Evolutionary conservation across 306 rosid species (phyloP), one percentile per base, ranked within the genome.

Genomic region (Arachis hypogaea): DNA sequence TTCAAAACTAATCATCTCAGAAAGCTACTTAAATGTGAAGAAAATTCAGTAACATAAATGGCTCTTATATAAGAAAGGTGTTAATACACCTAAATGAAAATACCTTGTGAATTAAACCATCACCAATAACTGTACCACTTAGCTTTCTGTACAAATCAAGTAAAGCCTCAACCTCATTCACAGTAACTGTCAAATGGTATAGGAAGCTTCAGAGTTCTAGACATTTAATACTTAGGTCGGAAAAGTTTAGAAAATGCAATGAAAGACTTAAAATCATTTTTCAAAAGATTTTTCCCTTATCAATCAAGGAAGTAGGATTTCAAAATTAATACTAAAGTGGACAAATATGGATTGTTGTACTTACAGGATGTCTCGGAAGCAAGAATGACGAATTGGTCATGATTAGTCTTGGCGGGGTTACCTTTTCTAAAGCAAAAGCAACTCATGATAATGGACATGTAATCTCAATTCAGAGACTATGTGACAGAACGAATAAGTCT

Each of bases 161-260:
- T 84, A 92, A 75, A 65, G 96, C 93, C 79, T 89, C 96, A 60
- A 92, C 87, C 79, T 92, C 97, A 80, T 89, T 92, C 45, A 86
- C 81, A 33, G 90, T 83, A 83, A 92, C 97, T 88, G 88, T 59
- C 61, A 75, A 75, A 73, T 64, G 57, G 65, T 61, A 63, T 59
- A 63, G 46, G 43, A 29, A 55, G 59, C 14, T 63, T 46, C 59
- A 63, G 14, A 74, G 59, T 62, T 46, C 11, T n/a, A n/a, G 38
- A 33, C 28, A 22, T 22, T 22, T 22, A 22, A 22, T 22, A 22
- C 28, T 22, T 22, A 22, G 28, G 28, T 22, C 28, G 28, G 28
- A 22, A 22, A 22, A 22, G 28, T 22, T 22, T 22, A 22, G 28
- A 22, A 22, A 22, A 22, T 22, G 28, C 28, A 22, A 22, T 22